A percentile compares a stretch with the other conserved stretches of the same genome.
Conservation (phyloP, 352 stramenopile species). For the Phytophthora brassicae region DNA sequence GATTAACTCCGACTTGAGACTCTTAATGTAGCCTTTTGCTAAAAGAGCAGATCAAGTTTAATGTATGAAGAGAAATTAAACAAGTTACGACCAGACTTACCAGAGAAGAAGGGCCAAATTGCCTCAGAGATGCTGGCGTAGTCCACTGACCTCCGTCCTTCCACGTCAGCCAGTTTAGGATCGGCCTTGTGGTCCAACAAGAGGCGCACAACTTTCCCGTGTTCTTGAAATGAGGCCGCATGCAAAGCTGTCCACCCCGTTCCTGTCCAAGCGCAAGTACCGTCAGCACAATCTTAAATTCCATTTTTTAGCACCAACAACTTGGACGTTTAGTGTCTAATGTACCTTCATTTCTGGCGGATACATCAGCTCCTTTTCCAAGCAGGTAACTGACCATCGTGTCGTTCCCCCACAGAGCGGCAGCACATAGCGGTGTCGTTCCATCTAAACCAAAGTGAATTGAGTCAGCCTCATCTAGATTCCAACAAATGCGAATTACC, state of each 20-base stretch:
- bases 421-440: constrained; percentile 61
- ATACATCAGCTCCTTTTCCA: constrained; percentile 52
- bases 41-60: neutral
- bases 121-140: constrained; percentile 75
- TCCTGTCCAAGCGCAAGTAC: constrained; percentile 21
- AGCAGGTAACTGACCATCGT: constrained; percentile 64
- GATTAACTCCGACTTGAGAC: constrained; percentile 56
- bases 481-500: neutral
- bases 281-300: neutral
- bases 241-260: constrained; percentile 70
- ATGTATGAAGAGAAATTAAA: neutral
- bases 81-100: constrained; percentile 14
- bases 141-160: constrained; percentile 57
- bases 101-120: constrained; percentile 70
- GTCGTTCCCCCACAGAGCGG: constrained; percentile 67
- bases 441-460: constrained; percentile 39
- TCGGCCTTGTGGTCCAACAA: constrained; percentile 53
- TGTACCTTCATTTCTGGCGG: constrained; percentile 59
- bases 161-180: constrained; percentile 41
- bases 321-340: neutral
- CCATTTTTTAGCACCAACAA: neutral
- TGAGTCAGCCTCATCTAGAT: neutral
- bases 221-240: constrained; percentile 66
- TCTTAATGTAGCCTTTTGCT: constrained; percentile 55
- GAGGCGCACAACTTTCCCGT: constrained; percentile 61